Evolutionary conservation across 768 basidiomycete genomes (phyloP), one percentile per base, ranked within the genome.

Genomic region (Leccinum aurantiacum): DNA sequence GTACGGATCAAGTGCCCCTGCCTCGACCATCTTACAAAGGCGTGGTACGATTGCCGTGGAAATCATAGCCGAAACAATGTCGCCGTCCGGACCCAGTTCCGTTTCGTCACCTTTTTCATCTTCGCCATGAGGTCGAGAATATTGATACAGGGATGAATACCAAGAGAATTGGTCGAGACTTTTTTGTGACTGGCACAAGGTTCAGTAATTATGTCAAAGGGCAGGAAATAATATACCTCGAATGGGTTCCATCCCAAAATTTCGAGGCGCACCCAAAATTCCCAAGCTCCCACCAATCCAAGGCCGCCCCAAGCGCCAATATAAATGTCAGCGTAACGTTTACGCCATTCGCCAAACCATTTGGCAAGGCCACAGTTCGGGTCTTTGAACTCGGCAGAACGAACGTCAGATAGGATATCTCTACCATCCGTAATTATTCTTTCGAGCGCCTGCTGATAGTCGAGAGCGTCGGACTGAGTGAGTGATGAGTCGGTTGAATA

Each of bases 251-350:
- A 97, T 4, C 88, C 90, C 11, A 93, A 75, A 63, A 88, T 80
- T 75, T 98, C 95, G 59, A 93, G 76, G 57, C 93, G 79, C n/a
- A 85, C 85, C 92, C 93, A 95, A 71, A 95, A 96, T 73, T 95
- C 94, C 93, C 94, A 96, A 52, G 91, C 91, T 53, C 87, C 87
- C 1, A 95, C 86, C 47, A 94, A 81, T 1, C 89, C 93, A 56
- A 95, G 77, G 4, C 94, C 91, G 51, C 95, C 95, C 80, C 91
- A 98, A 4, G 95, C 95, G 41, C 90, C 87, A 3, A 81, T 76
- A 75, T 96, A 98, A 60, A 83, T 93, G 62, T 98, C 95, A 6
- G 78, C 79, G 65, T 89, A 93, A 62, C 79, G 81, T 61, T 83
- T 79, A 56, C 93, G 79, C 95, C 95, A 98, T 60, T 78, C 80